Evolutionary conservation across 2,329 filamentous ascomycete genomes (phyloP).

Genomic region (Calonectria montana): DNA sequence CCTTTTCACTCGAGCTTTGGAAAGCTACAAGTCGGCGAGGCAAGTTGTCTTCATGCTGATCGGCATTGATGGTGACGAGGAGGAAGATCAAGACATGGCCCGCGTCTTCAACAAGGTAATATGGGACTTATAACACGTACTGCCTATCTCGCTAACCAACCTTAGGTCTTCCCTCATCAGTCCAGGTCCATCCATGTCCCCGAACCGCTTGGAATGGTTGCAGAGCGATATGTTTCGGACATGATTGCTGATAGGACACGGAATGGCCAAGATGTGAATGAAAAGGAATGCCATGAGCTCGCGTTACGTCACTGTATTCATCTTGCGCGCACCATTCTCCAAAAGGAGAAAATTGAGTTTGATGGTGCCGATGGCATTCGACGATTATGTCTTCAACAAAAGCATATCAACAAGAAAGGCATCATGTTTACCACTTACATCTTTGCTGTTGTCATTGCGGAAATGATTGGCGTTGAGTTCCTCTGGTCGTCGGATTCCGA

Average conservation of each 20-base stretch:
- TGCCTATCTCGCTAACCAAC: neutral
- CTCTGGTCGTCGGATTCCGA: slow-evolving; percentile 43
- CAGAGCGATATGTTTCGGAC: slow-evolving; percentile 32
- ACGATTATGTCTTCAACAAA: slow-evolving; percentile 37
- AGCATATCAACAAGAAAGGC: slow-evolving; percentile 42
- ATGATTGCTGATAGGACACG: slow-evolving; percentile 21
- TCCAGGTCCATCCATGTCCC: slow-evolving; percentile 34
- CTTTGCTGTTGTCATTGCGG: slow-evolving; percentile 39
- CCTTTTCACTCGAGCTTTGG: slow-evolving; percentile 35
- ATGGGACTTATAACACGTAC: neutral
- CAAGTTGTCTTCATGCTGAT: slow-evolving; percentile 35
- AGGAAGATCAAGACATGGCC: slow-evolving; percentile 38
- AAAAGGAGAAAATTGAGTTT: slow-evolving; percentile 32
- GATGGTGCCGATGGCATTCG: slow-evolving; percentile 25
- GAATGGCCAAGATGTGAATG: slow-evolving; percentile 25
- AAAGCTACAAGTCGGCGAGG: slow-evolving; percentile 35
- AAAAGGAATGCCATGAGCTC: slow-evolving; percentile 28
- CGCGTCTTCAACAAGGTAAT: slow-evolving; percentile 37
- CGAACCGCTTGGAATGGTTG: slow-evolving; percentile 36
- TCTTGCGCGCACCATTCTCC: slow-evolving; percentile 31
- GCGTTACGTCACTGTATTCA: slow-evolving; percentile 37
- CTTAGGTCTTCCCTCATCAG: slow-evolving; percentile 33
- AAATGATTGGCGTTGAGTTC: slow-evolving; percentile 38
- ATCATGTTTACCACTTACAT: slow-evolving; percentile 43
- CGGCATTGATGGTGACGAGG: slow-evolving; percentile 40